A percentile compares a stretch with the other conserved stretches of the same genome.
Evolutionary conservation across 768 basidiomycete species (phyloP).

Genomic region (Mycena haematopus): DNA sequence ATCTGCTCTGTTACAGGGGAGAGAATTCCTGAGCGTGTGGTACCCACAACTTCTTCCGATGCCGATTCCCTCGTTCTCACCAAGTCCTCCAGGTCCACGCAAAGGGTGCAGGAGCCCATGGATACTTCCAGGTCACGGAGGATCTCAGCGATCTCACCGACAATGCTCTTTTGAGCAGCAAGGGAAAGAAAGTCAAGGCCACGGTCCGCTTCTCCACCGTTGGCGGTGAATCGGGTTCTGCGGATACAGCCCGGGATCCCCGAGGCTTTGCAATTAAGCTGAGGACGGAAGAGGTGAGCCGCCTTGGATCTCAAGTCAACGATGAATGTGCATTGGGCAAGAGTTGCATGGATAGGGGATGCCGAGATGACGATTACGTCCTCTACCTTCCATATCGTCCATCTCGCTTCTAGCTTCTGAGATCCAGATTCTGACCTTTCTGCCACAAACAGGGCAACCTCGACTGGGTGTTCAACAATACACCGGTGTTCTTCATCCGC

Average conservation of each 20-base stretch:
- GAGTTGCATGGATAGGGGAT: too few species aligned
- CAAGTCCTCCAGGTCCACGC: constrained; percentile 74
- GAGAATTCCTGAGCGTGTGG: constrained; percentile 95
- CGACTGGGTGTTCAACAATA: constrained; percentile 70
- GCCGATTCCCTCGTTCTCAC: constrained; percentile 29
- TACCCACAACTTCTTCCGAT: constrained; percentile 41
- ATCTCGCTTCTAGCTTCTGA: too few species aligned
- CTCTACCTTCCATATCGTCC: too few species aligned
- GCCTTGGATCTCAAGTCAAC: too few species aligned
- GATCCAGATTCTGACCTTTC: too few species aligned
- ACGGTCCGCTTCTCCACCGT: constrained; percentile 96
- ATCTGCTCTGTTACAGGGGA: constrained; percentile 46
- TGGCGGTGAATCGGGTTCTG: constrained; percentile 84
- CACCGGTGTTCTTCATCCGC: constrained; percentile 89
- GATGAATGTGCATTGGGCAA: too few species aligned
- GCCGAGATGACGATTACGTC: too few species aligned
- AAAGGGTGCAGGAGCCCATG: constrained; percentile 93
- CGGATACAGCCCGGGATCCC: constrained; percentile 93
- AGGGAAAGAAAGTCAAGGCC: constrained; percentile 71
- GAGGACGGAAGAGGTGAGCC: constrained; percentile 88
- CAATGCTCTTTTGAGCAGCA: constrained; percentile 66
- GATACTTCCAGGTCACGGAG: constrained; percentile 90
- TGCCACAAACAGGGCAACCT: too few species aligned
- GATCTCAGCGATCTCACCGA: constrained; percentile 84
- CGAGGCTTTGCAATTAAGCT: constrained; percentile 93